Evolutionary conservation across 169 alveolate species (phyloP).

Genomic region (Plasmodium adleri): DNA sequence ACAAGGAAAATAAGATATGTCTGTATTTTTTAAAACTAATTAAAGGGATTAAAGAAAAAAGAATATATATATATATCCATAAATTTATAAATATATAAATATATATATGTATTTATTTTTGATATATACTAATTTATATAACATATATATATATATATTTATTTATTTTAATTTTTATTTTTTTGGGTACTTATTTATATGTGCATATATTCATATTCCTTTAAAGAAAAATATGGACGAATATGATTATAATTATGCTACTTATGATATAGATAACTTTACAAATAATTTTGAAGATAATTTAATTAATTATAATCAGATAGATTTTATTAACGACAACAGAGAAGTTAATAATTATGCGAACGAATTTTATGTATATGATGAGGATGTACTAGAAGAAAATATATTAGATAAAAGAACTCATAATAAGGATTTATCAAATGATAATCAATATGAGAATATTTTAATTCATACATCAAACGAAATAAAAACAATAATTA

Average conservation of each 20-base stretch:
- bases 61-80: too few relatives aligned
- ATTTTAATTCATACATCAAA: background rate
- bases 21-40: too few relatives aligned
- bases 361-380: background rate
- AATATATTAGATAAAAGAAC: background rate
- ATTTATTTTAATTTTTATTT: too few relatives aligned
- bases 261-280: slow-evolving; percentile 10
- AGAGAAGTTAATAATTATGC: background rate
- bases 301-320: background rate
- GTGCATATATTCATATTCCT: background rate
- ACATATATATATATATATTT: too few relatives aligned
- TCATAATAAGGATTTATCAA: background rate
- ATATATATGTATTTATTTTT: too few relatives aligned
- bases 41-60: too few relatives aligned
- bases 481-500: background rate
- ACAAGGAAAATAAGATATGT: too few relatives aligned
- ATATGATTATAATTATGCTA: slow-evolving; percentile 5
- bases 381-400: background rate
- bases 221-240: slow-evolving; percentile 4
- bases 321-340: background rate
- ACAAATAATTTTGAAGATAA: slow-evolving; percentile 13
- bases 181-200: background rate
- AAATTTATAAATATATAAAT: too few relatives aligned
- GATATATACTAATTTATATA: too few relatives aligned
- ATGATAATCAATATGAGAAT: background rate